phyloP scores from a whole-genome alignment of 1,139 yeast species.

The Blastobotrys elegans region DNA sequence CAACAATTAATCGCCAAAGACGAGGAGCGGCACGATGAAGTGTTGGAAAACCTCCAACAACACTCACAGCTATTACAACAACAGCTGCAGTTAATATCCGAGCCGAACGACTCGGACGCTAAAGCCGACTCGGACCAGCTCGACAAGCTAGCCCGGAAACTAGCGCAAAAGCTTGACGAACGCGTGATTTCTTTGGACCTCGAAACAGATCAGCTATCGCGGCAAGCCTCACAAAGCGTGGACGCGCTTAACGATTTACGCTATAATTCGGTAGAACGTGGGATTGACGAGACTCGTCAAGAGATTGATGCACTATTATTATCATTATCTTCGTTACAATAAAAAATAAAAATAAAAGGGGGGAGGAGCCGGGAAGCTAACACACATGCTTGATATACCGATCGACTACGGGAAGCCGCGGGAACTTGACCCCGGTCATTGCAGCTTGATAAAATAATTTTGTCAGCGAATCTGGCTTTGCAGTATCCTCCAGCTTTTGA shows the following conservation, averaged over 20 bases:
- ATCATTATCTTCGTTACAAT: conserved; percentile 4
- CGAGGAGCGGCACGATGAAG: conserved; percentile 14
- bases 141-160: conserved; percentile 10
- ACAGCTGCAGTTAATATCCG: not conserved
- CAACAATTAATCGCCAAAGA: conserved; percentile 17
- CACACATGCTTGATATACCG: conserved; percentile 6
- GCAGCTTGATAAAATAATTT: conserved; percentile 2
- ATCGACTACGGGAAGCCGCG: conserved; percentile 8
- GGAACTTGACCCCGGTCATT: conserved; percentile 6
- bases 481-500: not conserved
- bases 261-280: not conserved
- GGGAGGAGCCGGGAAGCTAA: not conserved
- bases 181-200: not conserved
- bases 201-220: conserved; percentile 5
- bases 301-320: conserved; percentile 1
- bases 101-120: conserved; percentile 1
- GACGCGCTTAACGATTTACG: conserved; percentile 17
- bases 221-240: not conserved
- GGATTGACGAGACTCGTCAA: not conserved
- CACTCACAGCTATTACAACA: conserved; percentile 10
- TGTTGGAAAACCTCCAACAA: conserved; percentile 13
- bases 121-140: conserved; percentile 12
- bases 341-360: not conserved
- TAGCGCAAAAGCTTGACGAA: conserved; percentile 13
- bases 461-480: conserved; percentile 1